Evolutionary conservation across 805 yeast genomes (phyloP).

Genomic region (Clavispora santaluciae): DNA sequence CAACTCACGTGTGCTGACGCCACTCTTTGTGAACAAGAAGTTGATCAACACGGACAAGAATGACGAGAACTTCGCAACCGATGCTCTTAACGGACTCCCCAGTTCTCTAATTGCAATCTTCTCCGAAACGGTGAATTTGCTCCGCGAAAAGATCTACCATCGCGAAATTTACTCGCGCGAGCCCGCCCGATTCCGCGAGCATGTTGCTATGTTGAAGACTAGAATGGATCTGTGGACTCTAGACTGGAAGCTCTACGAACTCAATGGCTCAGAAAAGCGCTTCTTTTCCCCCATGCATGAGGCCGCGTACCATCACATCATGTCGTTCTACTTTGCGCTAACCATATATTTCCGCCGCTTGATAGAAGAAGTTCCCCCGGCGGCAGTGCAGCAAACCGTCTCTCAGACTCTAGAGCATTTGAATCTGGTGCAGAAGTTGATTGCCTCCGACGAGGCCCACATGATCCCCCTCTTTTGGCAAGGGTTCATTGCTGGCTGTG

Average conservation of each 20-base stretch:
- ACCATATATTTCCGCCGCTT: conserved; percentile 67
- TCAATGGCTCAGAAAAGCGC: conserved; percentile 27
- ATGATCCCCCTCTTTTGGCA: conserved; percentile 83
- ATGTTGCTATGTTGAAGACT: conserved; percentile 31
- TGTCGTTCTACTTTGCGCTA: conserved; percentile 72
- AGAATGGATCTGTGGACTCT: conserved; percentile 61
- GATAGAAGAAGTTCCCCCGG: conserved; percentile 51
- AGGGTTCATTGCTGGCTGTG: conserved; percentile 85
- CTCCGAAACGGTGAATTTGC: conserved; percentile 63
- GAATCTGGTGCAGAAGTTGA: conserved; percentile 55
- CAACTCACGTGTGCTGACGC: conserved; percentile 22
- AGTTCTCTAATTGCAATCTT: conserved; percentile 71
- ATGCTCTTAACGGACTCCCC: conserved; percentile 80
- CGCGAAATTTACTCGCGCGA: conserved; percentile 24
- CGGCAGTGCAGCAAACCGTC: conserved; percentile 58
- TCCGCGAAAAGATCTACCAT: conserved; percentile 57
- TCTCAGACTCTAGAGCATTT: conserved; percentile 58
- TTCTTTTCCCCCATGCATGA: conserved; percentile 56
- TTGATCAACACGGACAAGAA: conserved; percentile 44
- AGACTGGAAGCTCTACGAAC: conserved; percentile 62
- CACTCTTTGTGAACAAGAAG: conserved; percentile 38
- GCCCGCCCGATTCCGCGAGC: conserved; percentile 31
- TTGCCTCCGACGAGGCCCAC: conserved; percentile 50
- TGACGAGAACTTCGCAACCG: conserved; percentile 63
- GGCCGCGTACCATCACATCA: conserved; percentile 73